Evolutionary conservation across 768 basidiomycete genomes (phyloP).

Genomic region (Tylopilus vinaceipallidus): DNA sequence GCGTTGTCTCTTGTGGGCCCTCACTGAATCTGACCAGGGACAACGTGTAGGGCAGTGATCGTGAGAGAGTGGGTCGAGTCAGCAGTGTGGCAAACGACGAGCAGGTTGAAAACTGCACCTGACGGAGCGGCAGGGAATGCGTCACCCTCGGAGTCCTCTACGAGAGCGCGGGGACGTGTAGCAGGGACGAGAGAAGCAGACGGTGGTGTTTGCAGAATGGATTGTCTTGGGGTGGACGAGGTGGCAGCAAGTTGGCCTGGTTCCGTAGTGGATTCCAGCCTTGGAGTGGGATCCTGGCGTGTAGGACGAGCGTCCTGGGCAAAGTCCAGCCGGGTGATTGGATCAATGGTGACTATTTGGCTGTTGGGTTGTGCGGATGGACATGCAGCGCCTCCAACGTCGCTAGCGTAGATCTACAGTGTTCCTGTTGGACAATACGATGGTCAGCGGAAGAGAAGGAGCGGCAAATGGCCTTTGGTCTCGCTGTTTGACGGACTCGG

Average conservation of each 20-base stretch:
- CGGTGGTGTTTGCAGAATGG: slow-evolving; percentile 26
- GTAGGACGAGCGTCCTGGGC: slow-evolving; percentile 52
- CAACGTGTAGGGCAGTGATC: background rate
- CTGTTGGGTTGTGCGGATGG: slow-evolving; percentile 17
- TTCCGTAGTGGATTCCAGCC: slow-evolving; percentile 45
- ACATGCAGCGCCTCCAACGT: slow-evolving; percentile 29
- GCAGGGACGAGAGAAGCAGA: slow-evolving; percentile 55
- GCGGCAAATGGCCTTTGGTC: slow-evolving; percentile 20
- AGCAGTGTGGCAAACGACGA: background rate
- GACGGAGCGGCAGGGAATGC: slow-evolving; percentile 19
- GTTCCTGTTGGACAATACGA: slow-evolving; percentile 18
- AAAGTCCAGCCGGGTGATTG: slow-evolving; percentile 54
- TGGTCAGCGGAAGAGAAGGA: slow-evolving; percentile 20
- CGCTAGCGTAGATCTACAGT: slow-evolving; percentile 19
- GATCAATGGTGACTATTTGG: slow-evolving; percentile 60
- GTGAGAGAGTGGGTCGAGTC: slow-evolving; percentile 6
- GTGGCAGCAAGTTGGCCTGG: slow-evolving; percentile 27
- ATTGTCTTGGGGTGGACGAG: slow-evolving; percentile 28
- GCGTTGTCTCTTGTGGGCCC: slow-evolving; percentile 73
- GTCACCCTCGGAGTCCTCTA: slow-evolving; percentile 50
- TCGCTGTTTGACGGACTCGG: slow-evolving; percentile 22
- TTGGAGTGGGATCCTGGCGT: slow-evolving; percentile 42
- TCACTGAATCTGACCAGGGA: slow-evolving; percentile 41
- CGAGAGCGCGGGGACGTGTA: slow-evolving; percentile 60
- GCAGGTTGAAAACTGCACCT: slow-evolving; percentile 19